Conservation (phyloP, 2,329 filamentous ascomycete species). For the Nannizziopsis arthrosporioides region DNA sequence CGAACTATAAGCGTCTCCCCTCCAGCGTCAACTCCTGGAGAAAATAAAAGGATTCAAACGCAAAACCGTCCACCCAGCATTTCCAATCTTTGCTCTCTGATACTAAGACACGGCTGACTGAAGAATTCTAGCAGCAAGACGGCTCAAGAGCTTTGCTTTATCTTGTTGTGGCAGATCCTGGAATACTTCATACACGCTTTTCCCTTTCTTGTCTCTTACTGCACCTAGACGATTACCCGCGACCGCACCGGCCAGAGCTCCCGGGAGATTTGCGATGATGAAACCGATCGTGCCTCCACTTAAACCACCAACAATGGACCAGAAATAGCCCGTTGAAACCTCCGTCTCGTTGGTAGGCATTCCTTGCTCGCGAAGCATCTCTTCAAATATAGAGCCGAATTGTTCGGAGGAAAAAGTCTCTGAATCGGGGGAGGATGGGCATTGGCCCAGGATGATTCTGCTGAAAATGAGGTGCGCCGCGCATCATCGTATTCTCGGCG, state of each 20-base stretch:
- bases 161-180: slow-evolving; percentile 73
- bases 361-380: slow-evolving; percentile 79
- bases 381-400: slow-evolving; percentile 77
- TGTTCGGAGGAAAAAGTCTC: slow-evolving; percentile 56
- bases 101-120: slow-evolving; percentile 21
- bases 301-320: slow-evolving; percentile 71
- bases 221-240: slow-evolving; percentile 87
- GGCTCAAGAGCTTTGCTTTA: slow-evolving; percentile 66
- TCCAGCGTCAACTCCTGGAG: too few relatives aligned
- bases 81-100: not conserved
- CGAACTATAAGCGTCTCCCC: too few relatives aligned
- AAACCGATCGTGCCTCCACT: slow-evolving; percentile 88
- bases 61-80: not conserved
- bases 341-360: slow-evolving; percentile 54
- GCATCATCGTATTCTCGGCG: slow-evolving; percentile 76
- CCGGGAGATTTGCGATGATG: slow-evolving; percentile 86
- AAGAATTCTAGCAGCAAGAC: slow-evolving; percentile 77
- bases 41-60: too few relatives aligned
- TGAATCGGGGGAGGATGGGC: slow-evolving; percentile 9
- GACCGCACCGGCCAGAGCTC: slow-evolving; percentile 77
- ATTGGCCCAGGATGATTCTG: slow-evolving; percentile 26
- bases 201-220: slow-evolving; percentile 77
- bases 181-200: slow-evolving; percentile 90
- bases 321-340: slow-evolving; percentile 54
- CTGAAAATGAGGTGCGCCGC: slow-evolving; percentile 34